phyloP scores from a whole-genome alignment of 2,329 filamentous ascomycete species.

The Lecanoromycetidae sp. region DNA sequence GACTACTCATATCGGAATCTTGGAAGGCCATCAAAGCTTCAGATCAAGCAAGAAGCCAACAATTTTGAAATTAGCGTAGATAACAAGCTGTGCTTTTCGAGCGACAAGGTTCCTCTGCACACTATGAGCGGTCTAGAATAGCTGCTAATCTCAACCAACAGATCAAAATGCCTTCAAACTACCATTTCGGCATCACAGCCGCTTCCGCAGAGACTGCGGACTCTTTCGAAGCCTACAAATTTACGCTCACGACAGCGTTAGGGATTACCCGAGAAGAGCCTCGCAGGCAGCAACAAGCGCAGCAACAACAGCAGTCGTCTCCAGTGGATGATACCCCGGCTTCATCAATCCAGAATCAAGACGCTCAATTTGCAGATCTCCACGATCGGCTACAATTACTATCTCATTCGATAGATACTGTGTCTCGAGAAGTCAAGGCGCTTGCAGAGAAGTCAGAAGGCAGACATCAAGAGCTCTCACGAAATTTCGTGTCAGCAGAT shows the following conservation, averaged over 20 bases:
- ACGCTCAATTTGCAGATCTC: slow-evolving; percentile 66
- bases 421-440: slow-evolving; percentile 42
- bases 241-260: slow-evolving; percentile 54
- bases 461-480: slow-evolving; percentile 39
- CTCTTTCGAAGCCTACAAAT: slow-evolving; percentile 85
- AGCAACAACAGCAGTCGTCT: background rate
- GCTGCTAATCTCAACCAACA: slow-evolving; percentile 25
- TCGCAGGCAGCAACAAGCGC: slow-evolving; percentile 5
- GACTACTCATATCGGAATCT: slow-evolving; percentile 83
- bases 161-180: slow-evolving; percentile 65
- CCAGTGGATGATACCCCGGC: slow-evolving; percentile 30
- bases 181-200: slow-evolving; percentile 77
- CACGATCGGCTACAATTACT: slow-evolving; percentile 64
- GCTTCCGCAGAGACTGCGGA: slow-evolving; percentile 84
- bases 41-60: slow-evolving; percentile 53
- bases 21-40: slow-evolving; percentile 68
- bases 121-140: slow-evolving; percentile 3
- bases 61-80: slow-evolving; percentile 72
- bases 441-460: slow-evolving; percentile 41
- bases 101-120: slow-evolving; percentile 40
- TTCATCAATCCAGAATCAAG: slow-evolving; percentile 31
- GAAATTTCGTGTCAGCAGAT: slow-evolving; percentile 27
- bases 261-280: slow-evolving; percentile 26
- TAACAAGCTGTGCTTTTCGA: slow-evolving; percentile 70
- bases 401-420: slow-evolving; percentile 46